Conservation (phyloP, 1,139 yeast species). For the Yamadazyma diospyri region DNA sequence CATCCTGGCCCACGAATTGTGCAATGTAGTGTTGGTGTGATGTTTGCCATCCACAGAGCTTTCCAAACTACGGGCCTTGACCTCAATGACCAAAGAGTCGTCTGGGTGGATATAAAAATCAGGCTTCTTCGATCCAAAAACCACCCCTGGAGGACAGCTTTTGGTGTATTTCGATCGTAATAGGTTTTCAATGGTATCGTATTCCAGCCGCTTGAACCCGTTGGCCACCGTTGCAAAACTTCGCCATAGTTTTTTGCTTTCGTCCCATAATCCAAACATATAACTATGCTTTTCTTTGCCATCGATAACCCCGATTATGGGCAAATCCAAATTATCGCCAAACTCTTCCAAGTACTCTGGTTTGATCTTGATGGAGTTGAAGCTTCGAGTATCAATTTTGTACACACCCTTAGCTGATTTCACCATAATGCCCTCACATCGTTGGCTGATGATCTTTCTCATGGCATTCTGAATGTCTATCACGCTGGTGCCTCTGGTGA, state of each 20-base stretch:
- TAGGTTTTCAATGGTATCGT: slow-evolving; percentile 51
- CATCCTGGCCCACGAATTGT: slow-evolving; percentile 70
- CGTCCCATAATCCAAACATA: slow-evolving; percentile 63
- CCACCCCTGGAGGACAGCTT: slow-evolving; percentile 38
- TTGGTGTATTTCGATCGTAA: slow-evolving; percentile 47
- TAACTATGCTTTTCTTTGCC: slow-evolving; percentile 67
- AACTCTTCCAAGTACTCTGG: slow-evolving; percentile 86
- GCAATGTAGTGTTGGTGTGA: slow-evolving; percentile 66
- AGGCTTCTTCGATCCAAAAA: slow-evolving; percentile 65
- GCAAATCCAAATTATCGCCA: slow-evolving; percentile 81
- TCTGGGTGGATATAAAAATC: slow-evolving; percentile 76
- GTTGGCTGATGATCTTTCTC: slow-evolving; percentile 52
- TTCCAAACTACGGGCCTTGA: slow-evolving; percentile 76
- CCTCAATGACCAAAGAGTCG: slow-evolving; percentile 76
- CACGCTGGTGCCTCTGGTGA: slow-evolving; percentile 40
- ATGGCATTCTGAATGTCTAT: slow-evolving; percentile 56
- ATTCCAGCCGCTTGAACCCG: slow-evolving; percentile 70
- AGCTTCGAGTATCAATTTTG: slow-evolving; percentile 53
- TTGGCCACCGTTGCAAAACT: slow-evolving; percentile 83
- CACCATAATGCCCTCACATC: slow-evolving; percentile 81
- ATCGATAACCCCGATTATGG: slow-evolving; percentile 73
- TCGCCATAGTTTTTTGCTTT: slow-evolving; percentile 29
- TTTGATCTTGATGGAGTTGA: slow-evolving; percentile 80
- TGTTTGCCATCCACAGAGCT: slow-evolving; percentile 45
- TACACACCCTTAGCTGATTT: slow-evolving; percentile 64